Evolutionary conservation across 2,329 filamentous ascomycete genomes (phyloP), one percentile per base, ranked within the genome.

Genomic region (Achaetomium macrosporum): DNA sequence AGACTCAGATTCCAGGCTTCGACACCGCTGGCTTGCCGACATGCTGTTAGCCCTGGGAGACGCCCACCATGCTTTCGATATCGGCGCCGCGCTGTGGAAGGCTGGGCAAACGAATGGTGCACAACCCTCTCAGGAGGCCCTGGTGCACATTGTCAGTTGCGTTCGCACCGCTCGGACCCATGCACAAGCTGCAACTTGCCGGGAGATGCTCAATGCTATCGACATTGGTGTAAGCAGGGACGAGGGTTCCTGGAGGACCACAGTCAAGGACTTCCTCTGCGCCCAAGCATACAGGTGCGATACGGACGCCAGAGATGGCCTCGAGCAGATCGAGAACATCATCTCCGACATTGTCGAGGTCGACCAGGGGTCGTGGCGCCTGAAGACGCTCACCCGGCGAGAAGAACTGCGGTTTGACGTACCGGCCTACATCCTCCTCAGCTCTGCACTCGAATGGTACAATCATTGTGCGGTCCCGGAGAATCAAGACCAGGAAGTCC

Each of bases 21-120:
- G 30, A 11, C 20, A 50, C 36, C 49, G 39, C 16, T 30, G 20
- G 7, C 49, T 57, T 9, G 54, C 57, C 15, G 53, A 57, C 16
- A 42, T 53, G 10, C 42, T 57, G 13, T 12, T 40, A 3, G 51
- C 33, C 31, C 42, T 57, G 0, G 54, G 58, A 5, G 57, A 59
- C 31, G 11, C 17, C 6, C 35, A 49, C 15, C 42, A 39, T 16
- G 33, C 53, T 16, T 54, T 50, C 33, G 31, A 12, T 35, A 54
- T 60, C 31, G 25, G 45, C 25, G 13, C n/a, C 2, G 39, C 29
- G 7, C 50, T 55, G 1, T 50, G 54, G 43, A n/a, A 55, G 12
- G 9, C 16, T 15, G 17, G 15, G 7, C 30, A 9, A 10, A 20
- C 7, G 15, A n/a, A 25, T 25, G 25, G 25, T 4, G 7, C 7